Base-by-base conservation (phyloP, 2,329 filamentous ascomycete species). In the Fusarium solani-melongenae region DNA sequence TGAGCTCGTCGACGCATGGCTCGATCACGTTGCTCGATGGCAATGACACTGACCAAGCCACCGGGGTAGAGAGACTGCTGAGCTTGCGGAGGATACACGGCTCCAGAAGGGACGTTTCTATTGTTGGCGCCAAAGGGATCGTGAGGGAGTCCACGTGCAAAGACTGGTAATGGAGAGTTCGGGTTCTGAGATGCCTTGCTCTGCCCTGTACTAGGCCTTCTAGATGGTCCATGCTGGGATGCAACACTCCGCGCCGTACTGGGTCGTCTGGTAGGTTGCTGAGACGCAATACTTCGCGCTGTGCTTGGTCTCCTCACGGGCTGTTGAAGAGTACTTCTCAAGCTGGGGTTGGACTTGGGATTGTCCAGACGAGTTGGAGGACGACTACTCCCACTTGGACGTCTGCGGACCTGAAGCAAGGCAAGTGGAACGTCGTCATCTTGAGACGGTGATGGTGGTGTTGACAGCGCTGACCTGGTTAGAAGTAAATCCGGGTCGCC, bases 371-470 rank as follows among this genome's bases (percentile, higher is more conserved):
- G 55, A 6, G 62, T 64, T 15, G 57, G 44, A 6, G 61, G 33
- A 24, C 69, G 56, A 1, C 51, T 51, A 1, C 53, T 51, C n/a
- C 22, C 36, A 22, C 51, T 44, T 8, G 44, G 38, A 24, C 17
- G 49, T 1, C 38, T 57, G 22, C 51, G 60, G 1, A 60, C 65
- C 39, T 70, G 70, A 6, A 75, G 38, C 56, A 75, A 58, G 2
- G 72, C 72, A 12, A 75, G 11, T 8, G 72, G 72, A 22, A 75
- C 72, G 4, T 75, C 72, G 17, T 70, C 72, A 14, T 69, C 63
- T 12, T 71, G 67, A 2, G 63, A 49, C 17, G 69, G 64, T 24
- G 33, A 31, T 11, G 39, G 17, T 7, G 62, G 46, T 0, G 71
- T 68, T 1, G 55, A 60, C 1, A 70, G 63, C 1, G 66, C 56